Evolutionary conservation across 208 protist species (phyloP).

Genomic region (Acanthamoeba rhysodes): DNA sequence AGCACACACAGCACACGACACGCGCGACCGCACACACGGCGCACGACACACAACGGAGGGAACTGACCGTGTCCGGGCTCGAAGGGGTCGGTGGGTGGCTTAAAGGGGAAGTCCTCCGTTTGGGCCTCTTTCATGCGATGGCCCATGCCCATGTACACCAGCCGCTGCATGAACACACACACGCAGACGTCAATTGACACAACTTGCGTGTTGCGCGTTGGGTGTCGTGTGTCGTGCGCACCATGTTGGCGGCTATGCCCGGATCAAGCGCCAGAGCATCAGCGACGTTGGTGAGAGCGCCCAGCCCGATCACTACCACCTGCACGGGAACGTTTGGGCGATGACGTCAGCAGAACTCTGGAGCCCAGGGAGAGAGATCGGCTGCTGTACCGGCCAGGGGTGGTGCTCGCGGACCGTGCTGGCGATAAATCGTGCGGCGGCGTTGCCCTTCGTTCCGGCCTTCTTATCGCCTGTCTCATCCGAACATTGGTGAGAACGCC

Average conservation of each 20-base stretch:
- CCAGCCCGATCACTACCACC: background rate
- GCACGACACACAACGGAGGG: too few relatives aligned
- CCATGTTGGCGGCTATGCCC: background rate
- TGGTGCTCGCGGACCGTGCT: background rate
- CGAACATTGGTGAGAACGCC: too few relatives aligned
- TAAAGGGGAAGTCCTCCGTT: background rate
- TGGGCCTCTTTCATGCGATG: background rate
- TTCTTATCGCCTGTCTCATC: too few relatives aligned
- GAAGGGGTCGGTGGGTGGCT: background rate
- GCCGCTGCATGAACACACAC: background rate
- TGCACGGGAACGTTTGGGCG: too few relatives aligned
- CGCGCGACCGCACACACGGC: too few relatives aligned
- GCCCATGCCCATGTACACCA: background rate
- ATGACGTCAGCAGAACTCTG: too few relatives aligned
- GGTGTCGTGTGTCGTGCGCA: background rate
- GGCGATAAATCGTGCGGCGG: background rate
- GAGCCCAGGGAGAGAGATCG: too few relatives aligned
- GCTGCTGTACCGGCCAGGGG: background rate
- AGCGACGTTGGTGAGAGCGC: background rate
- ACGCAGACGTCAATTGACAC: too few relatives aligned
- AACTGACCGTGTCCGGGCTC: background rate
- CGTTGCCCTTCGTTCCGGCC: background rate
- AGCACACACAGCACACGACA: background rate
- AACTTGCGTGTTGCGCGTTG: too few relatives aligned
- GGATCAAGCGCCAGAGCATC: background rate